Conservation (phyloP, 106 monocot species). For the Chionographis japonica region DNA sequence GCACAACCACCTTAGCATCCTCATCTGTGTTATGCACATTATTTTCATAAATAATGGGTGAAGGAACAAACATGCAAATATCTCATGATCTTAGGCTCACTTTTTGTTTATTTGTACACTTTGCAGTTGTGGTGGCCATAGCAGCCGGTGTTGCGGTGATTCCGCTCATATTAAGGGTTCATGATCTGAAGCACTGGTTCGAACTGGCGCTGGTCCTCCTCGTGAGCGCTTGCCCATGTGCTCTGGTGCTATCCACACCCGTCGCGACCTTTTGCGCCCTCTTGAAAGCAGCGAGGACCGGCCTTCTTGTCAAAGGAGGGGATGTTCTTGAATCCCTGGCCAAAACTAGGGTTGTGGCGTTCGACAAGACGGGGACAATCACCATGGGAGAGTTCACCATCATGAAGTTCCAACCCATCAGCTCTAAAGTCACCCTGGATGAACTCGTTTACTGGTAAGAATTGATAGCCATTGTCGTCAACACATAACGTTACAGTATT, state of each 20-base stretch:
- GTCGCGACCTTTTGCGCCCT: constrained; percentile 93
- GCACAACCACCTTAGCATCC: too few species aligned
- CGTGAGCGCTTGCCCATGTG: constrained; percentile 94
- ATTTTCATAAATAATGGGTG: too few species aligned
- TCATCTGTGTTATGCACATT: too few species aligned
- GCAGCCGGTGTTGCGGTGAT: constrained; percentile 57
- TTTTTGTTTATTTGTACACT: constrained; percentile 1
- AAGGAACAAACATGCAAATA: neutral
- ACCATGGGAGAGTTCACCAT: constrained; percentile 87
- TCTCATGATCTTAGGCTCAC: neutral
- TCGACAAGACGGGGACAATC: constrained; percentile 96
- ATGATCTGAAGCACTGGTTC: constrained; percentile 57
- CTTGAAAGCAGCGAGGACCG: constrained; percentile 58
- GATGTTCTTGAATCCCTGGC: constrained; percentile 82
- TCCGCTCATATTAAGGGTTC: constrained; percentile 32
- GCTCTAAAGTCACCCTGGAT: constrained; percentile 21
- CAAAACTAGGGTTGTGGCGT: constrained; percentile 65
- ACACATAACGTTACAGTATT: too few species aligned
- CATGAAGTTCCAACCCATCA: constrained; percentile 38
- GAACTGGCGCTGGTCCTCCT: constrained; percentile 79
- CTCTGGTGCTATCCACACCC: constrained; percentile 89
- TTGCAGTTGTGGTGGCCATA: constrained; percentile 72
- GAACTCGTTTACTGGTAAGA: constrained; percentile 79
- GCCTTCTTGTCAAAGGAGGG: constrained; percentile 89
- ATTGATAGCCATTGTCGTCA: neutral